Conservation (phyloP, 2,329 filamentous ascomycete species). For the Blastomyces parvus region DNA sequence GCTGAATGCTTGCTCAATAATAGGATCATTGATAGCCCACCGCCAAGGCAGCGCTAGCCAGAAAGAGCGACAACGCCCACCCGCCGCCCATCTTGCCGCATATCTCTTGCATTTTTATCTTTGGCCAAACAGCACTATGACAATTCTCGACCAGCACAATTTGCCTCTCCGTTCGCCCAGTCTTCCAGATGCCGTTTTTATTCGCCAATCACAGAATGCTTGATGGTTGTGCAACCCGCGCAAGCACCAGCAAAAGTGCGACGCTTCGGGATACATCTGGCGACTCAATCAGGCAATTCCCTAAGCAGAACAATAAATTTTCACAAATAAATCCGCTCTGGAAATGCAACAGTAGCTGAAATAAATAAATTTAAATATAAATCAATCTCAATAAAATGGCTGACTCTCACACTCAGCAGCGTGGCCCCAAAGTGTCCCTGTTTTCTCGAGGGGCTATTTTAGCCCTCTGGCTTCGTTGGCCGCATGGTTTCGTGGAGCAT, state of each 20-base stretch:
- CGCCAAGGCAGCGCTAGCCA: conserved; percentile 3
- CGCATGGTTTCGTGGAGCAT: conserved; percentile 4
- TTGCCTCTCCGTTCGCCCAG: neutral
- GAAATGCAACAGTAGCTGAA: no score
- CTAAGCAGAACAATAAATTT: no score
- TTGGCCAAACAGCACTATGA: neutral
- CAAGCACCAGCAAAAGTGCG: no score
- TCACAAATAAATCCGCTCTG: no score
- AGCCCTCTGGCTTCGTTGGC: neutral
- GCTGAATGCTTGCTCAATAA: neutral
- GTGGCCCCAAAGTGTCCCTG: no score
- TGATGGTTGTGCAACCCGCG: neutral
- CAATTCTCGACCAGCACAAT: neutral
- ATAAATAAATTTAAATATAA: no score
- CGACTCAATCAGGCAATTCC: no score
- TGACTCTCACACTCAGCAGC: no score
- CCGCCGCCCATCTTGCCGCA: neutral
- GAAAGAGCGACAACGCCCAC: neutral
- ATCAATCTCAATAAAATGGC: neutral
- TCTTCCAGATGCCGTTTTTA: neutral
- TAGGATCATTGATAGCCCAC: conserved; percentile 4
- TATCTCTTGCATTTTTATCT: neutral
- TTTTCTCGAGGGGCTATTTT: neutral
- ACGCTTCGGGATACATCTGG: no score
- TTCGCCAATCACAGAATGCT: neutral